phyloP scores from a whole-genome alignment of 176 grass and related monocot species.

The Paspalum notatum region DNA sequence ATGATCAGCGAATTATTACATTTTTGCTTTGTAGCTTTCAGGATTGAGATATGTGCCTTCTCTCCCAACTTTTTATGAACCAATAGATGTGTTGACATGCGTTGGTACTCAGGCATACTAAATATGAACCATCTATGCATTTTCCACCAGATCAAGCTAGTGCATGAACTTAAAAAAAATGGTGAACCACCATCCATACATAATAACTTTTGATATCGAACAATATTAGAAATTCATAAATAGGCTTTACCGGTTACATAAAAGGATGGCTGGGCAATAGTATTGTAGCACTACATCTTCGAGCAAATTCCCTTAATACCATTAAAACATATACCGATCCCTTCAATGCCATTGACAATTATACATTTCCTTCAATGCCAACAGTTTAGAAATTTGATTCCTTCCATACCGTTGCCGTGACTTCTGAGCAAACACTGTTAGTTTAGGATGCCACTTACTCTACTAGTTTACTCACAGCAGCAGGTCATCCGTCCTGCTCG shows the following conservation, averaged over 20 bases:
- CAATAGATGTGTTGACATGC: background rate
- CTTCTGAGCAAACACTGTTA: too few species aligned
- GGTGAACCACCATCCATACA: background rate
- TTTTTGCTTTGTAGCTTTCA: background rate
- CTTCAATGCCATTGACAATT: too few species aligned
- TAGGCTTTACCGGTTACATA: background rate
- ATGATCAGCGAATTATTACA: too few species aligned
- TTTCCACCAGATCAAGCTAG: background rate
- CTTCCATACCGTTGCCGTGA: too few species aligned
- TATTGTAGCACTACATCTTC: background rate
- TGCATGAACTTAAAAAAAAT: background rate
- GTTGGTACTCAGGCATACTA: background rate
- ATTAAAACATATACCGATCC: too few species aligned
- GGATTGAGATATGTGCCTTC: background rate
- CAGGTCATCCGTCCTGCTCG: too few species aligned
- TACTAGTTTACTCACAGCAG: too few species aligned
- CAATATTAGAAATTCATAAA: background rate
- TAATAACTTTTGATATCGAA: background rate
- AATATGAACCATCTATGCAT: background rate
- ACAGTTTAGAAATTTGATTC: too few species aligned
- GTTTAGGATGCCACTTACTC: too few species aligned
- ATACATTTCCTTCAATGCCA: too few species aligned
- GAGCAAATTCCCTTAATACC: too few species aligned
- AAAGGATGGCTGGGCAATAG: background rate
- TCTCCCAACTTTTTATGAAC: slow-evolving; percentile 11